Conservation (phyloP, 208 protist species). For the Acanthamoeba divionensis region DNA sequence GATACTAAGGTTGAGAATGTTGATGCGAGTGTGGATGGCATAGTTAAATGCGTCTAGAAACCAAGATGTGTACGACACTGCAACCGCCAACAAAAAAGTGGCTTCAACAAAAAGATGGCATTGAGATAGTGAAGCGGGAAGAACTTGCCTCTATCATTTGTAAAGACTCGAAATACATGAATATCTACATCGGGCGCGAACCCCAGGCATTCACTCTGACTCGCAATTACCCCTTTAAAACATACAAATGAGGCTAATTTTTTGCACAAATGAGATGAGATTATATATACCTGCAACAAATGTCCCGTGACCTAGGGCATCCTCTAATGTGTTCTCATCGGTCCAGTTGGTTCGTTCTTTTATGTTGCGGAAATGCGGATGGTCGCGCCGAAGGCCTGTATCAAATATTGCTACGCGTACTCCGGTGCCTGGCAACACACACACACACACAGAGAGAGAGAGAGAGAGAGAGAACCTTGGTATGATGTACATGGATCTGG, state of each 20-base stretch:
- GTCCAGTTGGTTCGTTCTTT: conserved; percentile 84
- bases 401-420: conserved; percentile 88
- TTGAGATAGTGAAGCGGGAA: neutral
- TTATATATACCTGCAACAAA: conserved; percentile 89
- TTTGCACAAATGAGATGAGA: neutral
- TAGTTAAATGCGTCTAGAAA: conserved; percentile 94
- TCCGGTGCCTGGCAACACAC: conserved; percentile 23
- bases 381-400: conserved; percentile 79
- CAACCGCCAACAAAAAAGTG: conserved; percentile 44
- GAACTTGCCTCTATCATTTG: conserved; percentile 68
- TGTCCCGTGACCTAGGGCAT: conserved; percentile 92
- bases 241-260: too few relatives aligned
- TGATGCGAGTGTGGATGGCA: conserved; percentile 76
- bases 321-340: conserved; percentile 75
- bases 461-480: neutral
- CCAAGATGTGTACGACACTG: conserved; percentile 88
- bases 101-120: neutral
- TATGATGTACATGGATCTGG: neutral
- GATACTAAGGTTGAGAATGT: conserved; percentile 95
- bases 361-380: conserved; percentile 77
- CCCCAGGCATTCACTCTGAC: conserved; percentile 82
- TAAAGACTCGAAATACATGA: conserved; percentile 93
- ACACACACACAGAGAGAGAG: neutral
- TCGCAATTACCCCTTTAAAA: conserved; percentile 81
- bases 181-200: conserved; percentile 90